Percentiles rank a stretch among this genome's conserved stretches.
Evolutionary conservation across 805 yeast species (phyloP).

Genomic region (Lachancea waltii): DNA sequence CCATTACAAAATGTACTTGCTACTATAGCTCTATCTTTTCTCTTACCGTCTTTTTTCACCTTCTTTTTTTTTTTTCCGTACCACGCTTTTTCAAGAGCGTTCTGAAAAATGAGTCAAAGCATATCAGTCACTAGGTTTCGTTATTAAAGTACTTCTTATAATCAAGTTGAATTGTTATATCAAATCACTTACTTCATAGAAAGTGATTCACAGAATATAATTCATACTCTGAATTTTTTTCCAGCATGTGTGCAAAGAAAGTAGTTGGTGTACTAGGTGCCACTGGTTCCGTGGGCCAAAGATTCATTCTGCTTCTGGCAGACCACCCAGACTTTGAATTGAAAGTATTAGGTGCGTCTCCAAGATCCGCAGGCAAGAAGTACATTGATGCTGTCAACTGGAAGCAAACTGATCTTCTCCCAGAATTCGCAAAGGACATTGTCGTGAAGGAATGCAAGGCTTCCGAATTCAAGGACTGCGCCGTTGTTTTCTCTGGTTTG

Average conservation of each 20-base stretch:
- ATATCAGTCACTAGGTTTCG: too few species aligned
- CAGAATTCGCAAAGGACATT: slow-evolving; percentile 55
- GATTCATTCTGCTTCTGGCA: slow-evolving; percentile 78
- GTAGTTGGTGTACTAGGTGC: slow-evolving; percentile 91
- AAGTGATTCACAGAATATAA: too few species aligned
- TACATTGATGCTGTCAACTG: slow-evolving; percentile 84
- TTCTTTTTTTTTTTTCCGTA: neutral
- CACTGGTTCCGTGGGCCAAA: slow-evolving; percentile 96
- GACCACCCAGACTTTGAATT: slow-evolving; percentile 88
- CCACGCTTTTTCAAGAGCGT: neutral
- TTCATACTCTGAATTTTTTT: neutral
- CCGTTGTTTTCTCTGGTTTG: slow-evolving; percentile 88
- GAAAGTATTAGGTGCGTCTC: slow-evolving; percentile 81
- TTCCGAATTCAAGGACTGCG: slow-evolving; percentile 79
- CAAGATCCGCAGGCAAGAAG: slow-evolving; percentile 86
- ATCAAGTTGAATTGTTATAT: too few species aligned
- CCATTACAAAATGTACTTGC: too few species aligned
- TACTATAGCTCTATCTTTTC: too few species aligned
- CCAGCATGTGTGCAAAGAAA: slow-evolving; percentile 31
- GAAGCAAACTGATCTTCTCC: slow-evolving; percentile 87
- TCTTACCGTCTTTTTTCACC: too few species aligned
- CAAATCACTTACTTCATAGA: too few species aligned
- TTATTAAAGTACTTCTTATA: too few species aligned
- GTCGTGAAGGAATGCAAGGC: slow-evolving; percentile 73
- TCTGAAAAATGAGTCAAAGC: neutral